Evolutionary conservation across 148 eudicot species (phyloP), one percentile per base, ranked within the genome.

Genomic region (Euryodendron excelsum): DNA sequence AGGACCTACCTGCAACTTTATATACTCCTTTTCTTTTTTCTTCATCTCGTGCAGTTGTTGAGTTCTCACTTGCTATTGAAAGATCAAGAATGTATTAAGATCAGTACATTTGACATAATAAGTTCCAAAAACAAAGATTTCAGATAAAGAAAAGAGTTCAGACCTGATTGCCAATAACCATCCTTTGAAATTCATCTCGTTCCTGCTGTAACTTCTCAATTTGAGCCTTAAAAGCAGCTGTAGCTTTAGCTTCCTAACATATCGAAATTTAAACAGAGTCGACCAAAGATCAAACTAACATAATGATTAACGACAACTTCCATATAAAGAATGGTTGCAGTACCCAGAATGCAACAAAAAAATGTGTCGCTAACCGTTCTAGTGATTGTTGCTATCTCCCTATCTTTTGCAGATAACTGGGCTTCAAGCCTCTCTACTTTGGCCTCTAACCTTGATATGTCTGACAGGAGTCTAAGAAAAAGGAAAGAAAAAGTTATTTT

Each of bases 161-260:
- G 52, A 96, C 99, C 96, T 96, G 99, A 81, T 96, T 94, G 55
- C 98, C 99, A 79, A 93, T 85, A 56, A 96, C 99, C 99, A 96
- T 96, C 87, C 94, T 96, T 82, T 96, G 99, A 80, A 90, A 96
- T 86, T 96, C 99, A 86, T 96, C 99, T 85, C 95, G 84, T 83
- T 96, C 99, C 82, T 92, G 93, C 79, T 96, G 99, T 87, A 96
- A 85, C 83, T 96, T 96, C 75, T 93, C 99, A 75, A 96, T 92
- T 85, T 93, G 99, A 59, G 90, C 87, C 85, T 96, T 96, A 80
- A 88, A 89, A 70, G 89, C 89, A 73, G 99, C 98, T 58, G 86
- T 85, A 70, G 94, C 92, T 92, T 93, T 96, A 80, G 99, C 99
- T 92, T 96, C 99, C 99, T 96, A 73, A 75, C 72, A 80, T 30